Conservation (phyloP, 176 grass and related monocot species). For the Calamus simplicifolius region DNA sequence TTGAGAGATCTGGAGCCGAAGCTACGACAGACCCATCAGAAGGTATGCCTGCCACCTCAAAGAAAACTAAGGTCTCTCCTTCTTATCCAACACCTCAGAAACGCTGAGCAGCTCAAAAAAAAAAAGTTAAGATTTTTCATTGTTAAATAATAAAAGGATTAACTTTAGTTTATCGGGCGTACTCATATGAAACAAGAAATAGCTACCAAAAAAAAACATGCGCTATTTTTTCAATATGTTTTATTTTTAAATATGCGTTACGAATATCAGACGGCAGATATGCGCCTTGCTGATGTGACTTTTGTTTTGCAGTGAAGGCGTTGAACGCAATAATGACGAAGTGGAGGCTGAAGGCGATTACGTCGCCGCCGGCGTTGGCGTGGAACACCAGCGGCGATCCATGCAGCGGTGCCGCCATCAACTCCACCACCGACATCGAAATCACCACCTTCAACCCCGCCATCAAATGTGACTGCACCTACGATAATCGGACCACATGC, state of each 20-base stretch:
- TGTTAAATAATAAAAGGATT: no score
- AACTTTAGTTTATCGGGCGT: no score
- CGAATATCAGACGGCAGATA: neutral
- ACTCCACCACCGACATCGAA: neutral
- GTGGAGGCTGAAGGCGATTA: slow-evolving; percentile 27
- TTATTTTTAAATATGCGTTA: no score
- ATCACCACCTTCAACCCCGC: slow-evolving; percentile 22
- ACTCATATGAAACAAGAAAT: no score
- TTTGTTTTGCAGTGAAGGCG: slow-evolving; percentile 35
- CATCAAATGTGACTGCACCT: slow-evolving; percentile 59
- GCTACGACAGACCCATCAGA: neutral
- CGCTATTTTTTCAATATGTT: no score
- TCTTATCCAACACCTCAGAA: neutral
- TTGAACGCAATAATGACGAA: slow-evolving; percentile 51
- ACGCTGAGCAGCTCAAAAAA: no score
- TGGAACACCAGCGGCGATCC: slow-evolving; percentile 91
- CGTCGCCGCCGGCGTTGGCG: slow-evolving; percentile 24
- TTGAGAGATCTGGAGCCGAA: slow-evolving; percentile 6
- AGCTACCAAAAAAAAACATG: no score
- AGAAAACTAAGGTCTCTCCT: no score
- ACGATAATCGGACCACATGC: slow-evolving; percentile 41
- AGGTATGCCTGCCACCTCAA: neutral
- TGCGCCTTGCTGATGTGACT: no score
- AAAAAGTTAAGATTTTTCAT: no score
- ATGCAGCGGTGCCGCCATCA: slow-evolving; percentile 66